These are phyloP conservation scores for Psophocarpus tetragonolobus DNA, from an alignment of 306 rosid species.

Conservation along the genomic window DNA sequence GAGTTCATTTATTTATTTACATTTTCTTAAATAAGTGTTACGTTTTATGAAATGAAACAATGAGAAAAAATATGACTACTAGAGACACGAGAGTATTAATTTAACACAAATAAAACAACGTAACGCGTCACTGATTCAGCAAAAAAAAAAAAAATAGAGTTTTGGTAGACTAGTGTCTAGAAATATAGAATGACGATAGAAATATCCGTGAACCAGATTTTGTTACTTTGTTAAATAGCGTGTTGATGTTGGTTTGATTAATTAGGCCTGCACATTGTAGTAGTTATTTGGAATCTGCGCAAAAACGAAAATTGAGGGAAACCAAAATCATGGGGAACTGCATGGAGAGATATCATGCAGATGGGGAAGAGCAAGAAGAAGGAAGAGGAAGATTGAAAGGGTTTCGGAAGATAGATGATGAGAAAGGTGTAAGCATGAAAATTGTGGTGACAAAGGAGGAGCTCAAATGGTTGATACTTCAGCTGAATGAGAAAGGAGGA, in stretches of 20 bases:
- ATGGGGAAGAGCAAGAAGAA: conserved; percentile 27
- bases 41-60: neutral
- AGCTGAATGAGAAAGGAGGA: conserved; percentile 53
- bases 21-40: neutral
- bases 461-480: conserved; percentile 66
- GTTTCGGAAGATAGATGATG: conserved; percentile 26
- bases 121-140: conserved; percentile 23
- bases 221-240: neutral
- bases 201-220: conserved; percentile 38
- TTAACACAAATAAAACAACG: neutral
- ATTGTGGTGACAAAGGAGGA: conserved; percentile 76
- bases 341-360: conserved; percentile 59
- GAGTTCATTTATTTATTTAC: neutral
- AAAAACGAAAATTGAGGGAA: neutral
- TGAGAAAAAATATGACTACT: neutral
- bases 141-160: neutral
- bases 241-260: neutral
- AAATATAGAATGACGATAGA: neutral
- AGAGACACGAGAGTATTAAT: neutral
- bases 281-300: neutral
- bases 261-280: neutral
- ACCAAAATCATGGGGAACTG: conserved; percentile 67
- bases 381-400: neutral
- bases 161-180: neutral
- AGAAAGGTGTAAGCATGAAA: conserved; percentile 55